Conservation (phyloP, 495 filamentous ascomycete genomes). For the Cryomyces minteri region DNA sequence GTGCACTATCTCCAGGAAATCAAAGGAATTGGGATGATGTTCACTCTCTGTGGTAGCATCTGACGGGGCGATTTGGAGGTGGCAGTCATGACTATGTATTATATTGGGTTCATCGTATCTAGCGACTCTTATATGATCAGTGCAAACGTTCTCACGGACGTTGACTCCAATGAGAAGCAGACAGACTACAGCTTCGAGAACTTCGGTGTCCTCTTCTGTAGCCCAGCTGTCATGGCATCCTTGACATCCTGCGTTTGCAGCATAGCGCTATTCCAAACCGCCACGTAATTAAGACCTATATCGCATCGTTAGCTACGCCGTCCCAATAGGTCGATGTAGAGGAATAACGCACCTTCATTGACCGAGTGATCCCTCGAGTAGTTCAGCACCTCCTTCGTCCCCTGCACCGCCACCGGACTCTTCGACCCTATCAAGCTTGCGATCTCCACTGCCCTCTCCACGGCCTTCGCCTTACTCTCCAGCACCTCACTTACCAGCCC, state of each 20-base stretch:
- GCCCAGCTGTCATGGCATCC: slow-evolving; percentile 51
- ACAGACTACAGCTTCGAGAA: slow-evolving; percentile 63
- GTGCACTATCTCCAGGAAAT: too few relatives aligned
- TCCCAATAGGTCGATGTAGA: too few relatives aligned
- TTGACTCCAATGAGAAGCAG: too few relatives aligned
- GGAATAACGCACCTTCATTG: slow-evolving; percentile 41
- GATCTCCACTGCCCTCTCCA: slow-evolving; percentile 38
- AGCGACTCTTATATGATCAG: too few relatives aligned
- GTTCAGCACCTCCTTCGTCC: slow-evolving; percentile 87
- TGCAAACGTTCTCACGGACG: too few relatives aligned
- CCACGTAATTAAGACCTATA: slow-evolving; percentile 60
- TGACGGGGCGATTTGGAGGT: too few relatives aligned
- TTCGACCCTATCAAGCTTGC: slow-evolving; percentile 54
- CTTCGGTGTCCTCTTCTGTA: slow-evolving; percentile 43
- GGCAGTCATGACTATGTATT: too few relatives aligned
- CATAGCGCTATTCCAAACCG: slow-evolving; percentile 69
- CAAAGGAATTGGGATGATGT: too few relatives aligned
- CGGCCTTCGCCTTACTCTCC: slow-evolving; percentile 12
- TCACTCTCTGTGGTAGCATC: too few relatives aligned
- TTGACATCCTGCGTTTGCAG: slow-evolving; percentile 67
- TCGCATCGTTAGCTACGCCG: not conserved
- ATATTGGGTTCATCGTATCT: too few relatives aligned
- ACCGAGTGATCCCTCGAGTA: slow-evolving; percentile 63
- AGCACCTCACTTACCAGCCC: slow-evolving; percentile 74
- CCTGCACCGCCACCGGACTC: slow-evolving; percentile 81